Conservation (phyloP, 1,139 yeast genomes). For the Arxiozyma bovina region DNA sequence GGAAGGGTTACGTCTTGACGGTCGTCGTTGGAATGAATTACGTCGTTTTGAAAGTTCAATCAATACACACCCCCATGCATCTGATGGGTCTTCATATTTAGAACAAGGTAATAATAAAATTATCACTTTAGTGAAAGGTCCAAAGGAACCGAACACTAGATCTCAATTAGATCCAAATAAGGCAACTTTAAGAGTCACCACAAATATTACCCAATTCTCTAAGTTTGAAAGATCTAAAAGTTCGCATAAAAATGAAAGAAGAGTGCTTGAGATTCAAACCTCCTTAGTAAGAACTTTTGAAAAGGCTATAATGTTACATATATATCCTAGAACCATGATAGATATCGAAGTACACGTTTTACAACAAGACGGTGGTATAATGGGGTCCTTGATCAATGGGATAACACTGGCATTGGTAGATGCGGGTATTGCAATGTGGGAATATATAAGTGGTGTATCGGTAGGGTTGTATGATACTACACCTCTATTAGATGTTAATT, state of each 20-base stretch:
- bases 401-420: slow-evolving; percentile 83
- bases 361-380: slow-evolving; percentile 83
- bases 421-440: slow-evolving; percentile 93
- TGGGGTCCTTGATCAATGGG: slow-evolving; percentile 79
- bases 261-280: slow-evolving; percentile 69
- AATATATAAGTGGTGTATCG: slow-evolving; percentile 71
- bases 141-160: slow-evolving; percentile 65
- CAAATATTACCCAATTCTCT: slow-evolving; percentile 74
- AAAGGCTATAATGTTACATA: slow-evolving; percentile 63
- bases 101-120: slow-evolving; percentile 92
- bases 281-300: slow-evolving; percentile 72
- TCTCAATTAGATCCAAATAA: slow-evolving; percentile 37
- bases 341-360: slow-evolving; percentile 66
- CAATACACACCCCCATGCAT: slow-evolving; percentile 78
- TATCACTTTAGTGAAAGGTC: slow-evolving; percentile 80
- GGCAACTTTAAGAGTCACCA: slow-evolving; percentile 55
- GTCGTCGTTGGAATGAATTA: slow-evolving; percentile 90
- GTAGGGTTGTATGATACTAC: slow-evolving; percentile 72
- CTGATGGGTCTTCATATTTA: slow-evolving; percentile 88
- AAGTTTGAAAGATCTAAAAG: slow-evolving; percentile 64
- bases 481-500: slow-evolving; percentile 74
- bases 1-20: slow-evolving; percentile 87
- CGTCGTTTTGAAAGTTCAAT: slow-evolving; percentile 72
- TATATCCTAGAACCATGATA: slow-evolving; percentile 78
- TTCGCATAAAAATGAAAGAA: slow-evolving; percentile 47